These are phyloP conservation scores for Plasmodium berghei DNA, from an alignment of 169 alveolate species.

Conservation along the genomic window DNA sequence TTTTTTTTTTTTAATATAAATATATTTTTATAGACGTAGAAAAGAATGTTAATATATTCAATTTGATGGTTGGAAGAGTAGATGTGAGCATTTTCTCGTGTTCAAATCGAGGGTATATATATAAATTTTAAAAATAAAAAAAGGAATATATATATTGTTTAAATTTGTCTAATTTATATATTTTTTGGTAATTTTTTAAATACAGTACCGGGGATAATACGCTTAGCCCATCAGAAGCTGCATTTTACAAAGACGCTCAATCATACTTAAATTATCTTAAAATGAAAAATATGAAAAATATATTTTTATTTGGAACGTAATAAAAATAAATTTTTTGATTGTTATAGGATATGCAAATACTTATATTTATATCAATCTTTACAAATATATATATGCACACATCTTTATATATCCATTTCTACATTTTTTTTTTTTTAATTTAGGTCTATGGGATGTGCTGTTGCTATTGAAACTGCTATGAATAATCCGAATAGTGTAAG, in stretches of 20 bases:
- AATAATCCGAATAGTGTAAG: conserved; percentile 34
- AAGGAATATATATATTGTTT: neutral
- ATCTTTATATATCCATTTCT: neutral
- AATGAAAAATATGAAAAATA: conserved; percentile 1
- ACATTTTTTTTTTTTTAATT: neutral
- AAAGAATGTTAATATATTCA: neutral
- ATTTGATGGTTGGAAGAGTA: conserved; percentile 6
- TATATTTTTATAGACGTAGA: conserved; percentile 16
- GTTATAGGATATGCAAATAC: neutral
- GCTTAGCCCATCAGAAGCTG: conserved; percentile 30
- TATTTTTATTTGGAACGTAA: conserved; percentile 59
- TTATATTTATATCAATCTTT: neutral
- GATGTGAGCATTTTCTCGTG: conserved; percentile 62
- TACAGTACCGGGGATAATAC: conserved; percentile 33
- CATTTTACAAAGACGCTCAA: conserved; percentile 38
- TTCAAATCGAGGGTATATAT: conserved; percentile 50
- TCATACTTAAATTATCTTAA: conserved; percentile 27
- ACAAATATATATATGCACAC: neutral
- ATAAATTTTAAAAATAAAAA: too few relatives aligned
- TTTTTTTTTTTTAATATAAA: neutral
- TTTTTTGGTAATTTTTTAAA: neutral
- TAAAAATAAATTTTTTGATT: neutral
- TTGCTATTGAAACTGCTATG: conserved; percentile 50
- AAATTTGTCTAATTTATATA: neutral
- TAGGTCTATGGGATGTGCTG: conserved; percentile 72